Evolutionary conservation across 352 stramenopile genomes (phyloP), one percentile per base, ranked within the genome.

Genomic region (Blastocystis sp.): DNA sequence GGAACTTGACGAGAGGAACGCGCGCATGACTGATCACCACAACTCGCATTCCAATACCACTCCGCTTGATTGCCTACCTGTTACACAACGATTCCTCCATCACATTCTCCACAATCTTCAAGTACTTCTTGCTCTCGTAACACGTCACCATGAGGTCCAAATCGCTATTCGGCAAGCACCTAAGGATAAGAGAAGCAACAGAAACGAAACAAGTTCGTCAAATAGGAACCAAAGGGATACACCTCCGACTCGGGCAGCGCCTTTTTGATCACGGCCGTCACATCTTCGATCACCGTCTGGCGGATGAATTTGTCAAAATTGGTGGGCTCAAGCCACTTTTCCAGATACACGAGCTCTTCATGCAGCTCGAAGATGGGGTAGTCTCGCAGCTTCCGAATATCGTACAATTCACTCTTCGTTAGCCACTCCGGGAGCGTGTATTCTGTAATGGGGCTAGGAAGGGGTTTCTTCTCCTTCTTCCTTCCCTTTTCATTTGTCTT

Each of bases 151-250:
- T 88, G 2, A 88, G 28, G 23, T 88, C 78, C 28, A 88, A 79
- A 61, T 88, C 78, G 66, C 78, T 88, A 62, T 88, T 65, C 23
- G 78, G 78, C 43, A 88, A 23, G 4, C 28, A 69, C 62, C 77
- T 87, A 78, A 76, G 67, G 38, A 61, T 11, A 17, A 79, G 53
- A 2, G 19, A 0, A 1, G 2, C 28, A 11, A 45, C 17, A 9
- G 11, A 60, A 78, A 17, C 79, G 2, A 60, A 62, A 88, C 78
- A 88, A 43, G 48, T 88, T 76, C 17, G 78, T 88, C 41, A 79
- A 19, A 70, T 77, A 88, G 19, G 78, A 88, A 53, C 78, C 78
- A 88, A 88, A 88, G 3, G 67, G 64, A 78, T 88, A 70, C 11
- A 88, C 56, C 11, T 53, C 52, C 48, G 78, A 48, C 1, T 76